These are phyloP conservation scores for Psophocarpus tetragonolobus DNA, from an alignment of 306 rosid genomes.

Conservation along the genomic window DNA sequence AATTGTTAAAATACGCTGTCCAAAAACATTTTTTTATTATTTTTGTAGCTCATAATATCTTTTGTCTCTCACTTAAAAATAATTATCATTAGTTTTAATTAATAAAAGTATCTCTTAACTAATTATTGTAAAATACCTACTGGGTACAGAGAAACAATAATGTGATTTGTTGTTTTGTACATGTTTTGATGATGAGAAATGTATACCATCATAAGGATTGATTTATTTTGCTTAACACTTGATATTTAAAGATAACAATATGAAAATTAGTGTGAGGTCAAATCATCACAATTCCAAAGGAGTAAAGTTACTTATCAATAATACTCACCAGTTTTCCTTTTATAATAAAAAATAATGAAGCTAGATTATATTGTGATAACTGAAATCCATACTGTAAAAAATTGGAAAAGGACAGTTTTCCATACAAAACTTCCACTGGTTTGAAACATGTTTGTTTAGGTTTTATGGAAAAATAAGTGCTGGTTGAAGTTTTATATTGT, in stretches of 20 bases:
- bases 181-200: background rate
- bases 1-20: no score
- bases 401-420: background rate
- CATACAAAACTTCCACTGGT: background rate
- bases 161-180: background rate
- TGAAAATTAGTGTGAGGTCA: no score
- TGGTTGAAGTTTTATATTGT: no score
- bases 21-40: no score
- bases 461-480: no score
- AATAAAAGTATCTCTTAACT: no score
- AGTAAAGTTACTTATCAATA: background rate
- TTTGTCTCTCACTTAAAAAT: no score
- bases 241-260: background rate
- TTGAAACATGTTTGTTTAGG: no score
- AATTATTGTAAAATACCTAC: background rate
- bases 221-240: background rate
- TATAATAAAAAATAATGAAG: background rate
- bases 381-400: background rate
- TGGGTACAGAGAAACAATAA: background rate
- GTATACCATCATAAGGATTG: background rate
- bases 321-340: background rate
- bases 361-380: constrained; percentile 1
- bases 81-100: no score
- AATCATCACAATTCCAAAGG: background rate
- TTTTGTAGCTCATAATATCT: no score